Evolutionary conservation across 805 yeast species (phyloP).

Genomic region (Candida insectalens): DNA sequence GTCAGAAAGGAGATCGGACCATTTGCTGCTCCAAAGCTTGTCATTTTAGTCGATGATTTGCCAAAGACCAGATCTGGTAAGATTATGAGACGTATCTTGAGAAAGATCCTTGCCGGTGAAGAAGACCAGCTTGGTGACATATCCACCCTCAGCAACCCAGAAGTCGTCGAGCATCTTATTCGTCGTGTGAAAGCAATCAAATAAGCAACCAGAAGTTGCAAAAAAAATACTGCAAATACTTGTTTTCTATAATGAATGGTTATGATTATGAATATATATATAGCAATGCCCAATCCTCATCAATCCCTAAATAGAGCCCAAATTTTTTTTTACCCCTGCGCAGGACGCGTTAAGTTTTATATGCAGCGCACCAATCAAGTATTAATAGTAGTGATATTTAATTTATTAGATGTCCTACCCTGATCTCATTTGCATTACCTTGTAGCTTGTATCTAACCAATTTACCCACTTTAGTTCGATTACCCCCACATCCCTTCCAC

Average conservation of each 20-base stretch:
- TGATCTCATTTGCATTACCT: too few relatives aligned
- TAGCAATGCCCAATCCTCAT: too few relatives aligned
- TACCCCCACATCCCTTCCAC: too few relatives aligned
- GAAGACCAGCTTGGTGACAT: conserved; percentile 77
- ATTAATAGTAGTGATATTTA: too few relatives aligned
- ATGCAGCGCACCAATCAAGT: too few relatives aligned
- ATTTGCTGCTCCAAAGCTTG: conserved; percentile 75
- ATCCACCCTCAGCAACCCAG: conserved; percentile 69
- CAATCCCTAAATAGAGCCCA: too few relatives aligned
- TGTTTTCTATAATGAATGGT: neutral
- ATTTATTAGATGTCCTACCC: too few relatives aligned
- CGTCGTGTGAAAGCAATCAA: conserved; percentile 34
- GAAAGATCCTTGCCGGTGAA: conserved; percentile 67
- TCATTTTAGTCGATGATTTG: conserved; percentile 63
- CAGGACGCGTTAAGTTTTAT: too few relatives aligned
- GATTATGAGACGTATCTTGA: conserved; percentile 78
- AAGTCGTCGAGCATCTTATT: conserved; percentile 58
- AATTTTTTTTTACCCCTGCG: too few relatives aligned
- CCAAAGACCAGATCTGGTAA: conserved; percentile 85
- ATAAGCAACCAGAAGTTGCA: conserved; percentile 31
- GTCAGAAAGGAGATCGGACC: conserved; percentile 80
- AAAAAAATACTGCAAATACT: too few relatives aligned
- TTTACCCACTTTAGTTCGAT: too few relatives aligned
- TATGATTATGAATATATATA: neutral
- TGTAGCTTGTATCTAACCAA: too few relatives aligned